Base-by-base conservation (phyloP, 768 basidiomycete genomes). In the Trametes coccinea region DNA sequence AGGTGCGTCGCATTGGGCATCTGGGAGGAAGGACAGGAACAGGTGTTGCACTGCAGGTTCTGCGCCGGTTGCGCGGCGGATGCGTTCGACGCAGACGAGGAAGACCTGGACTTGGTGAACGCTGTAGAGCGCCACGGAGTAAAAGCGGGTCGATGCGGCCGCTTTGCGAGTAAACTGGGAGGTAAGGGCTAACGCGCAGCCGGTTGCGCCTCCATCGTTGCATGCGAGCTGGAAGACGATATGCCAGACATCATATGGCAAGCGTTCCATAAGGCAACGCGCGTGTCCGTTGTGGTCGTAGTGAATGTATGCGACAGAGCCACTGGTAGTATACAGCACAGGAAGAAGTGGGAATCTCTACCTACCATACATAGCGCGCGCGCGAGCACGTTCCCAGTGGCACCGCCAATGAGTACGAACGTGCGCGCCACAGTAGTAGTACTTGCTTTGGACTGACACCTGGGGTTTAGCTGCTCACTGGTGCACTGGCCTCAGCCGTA, bases 31-130 rank as follows among this genome's bases (percentile, higher is more conserved):
- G 6, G 62, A 59, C 13, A 64, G 53, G 41, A 64, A 39, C 30
- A 64, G 53, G 58, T 64, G 53, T 16, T 53, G 58, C 33, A 64
- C 39, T 3, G 57, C 47, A 0, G 50, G 50, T 2, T 37, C 44
- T 11, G 22, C 22, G 5, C 45, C 53, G 33, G 9, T 16, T 17
- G 48, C 44, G n/a, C 48, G 54, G 43, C 44, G 54, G 46, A 53
- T 64, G 29, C 62, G 62, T 43, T 59, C 58, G 53, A 64, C 16
- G 53, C 62, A 64, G 43, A 60, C 46, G 45, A 64, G 58, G 53
- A 64, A 64, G 49, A 27, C 27, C 33, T 30, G 59, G 7, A 64
- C 49, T 10, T 64, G 43, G 49, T n/a, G 29, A 43, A 64, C 10
- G 31, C 58, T 64, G 8, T 40, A 17, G 34, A 64, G 58, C 43